Percentiles rank a stretch among this genome's conserved stretches.
Conservation (phyloP, 1,284 basidiomycete genomes). For the Schizophyllum commune region DNA sequence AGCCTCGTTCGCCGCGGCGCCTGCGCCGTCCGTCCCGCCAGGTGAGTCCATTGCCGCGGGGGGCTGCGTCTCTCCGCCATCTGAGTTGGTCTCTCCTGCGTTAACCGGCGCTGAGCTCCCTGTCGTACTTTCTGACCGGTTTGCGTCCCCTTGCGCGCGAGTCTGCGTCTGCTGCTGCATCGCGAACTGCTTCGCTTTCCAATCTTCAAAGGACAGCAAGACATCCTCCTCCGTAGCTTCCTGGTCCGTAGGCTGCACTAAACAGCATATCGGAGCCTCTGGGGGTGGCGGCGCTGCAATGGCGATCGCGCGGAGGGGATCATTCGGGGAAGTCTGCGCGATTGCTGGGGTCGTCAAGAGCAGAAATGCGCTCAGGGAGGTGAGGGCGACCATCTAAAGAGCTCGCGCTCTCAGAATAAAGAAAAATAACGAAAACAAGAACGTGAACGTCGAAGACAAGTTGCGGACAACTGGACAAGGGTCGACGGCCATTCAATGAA, state of each 20-base stretch:
- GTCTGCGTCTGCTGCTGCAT: slow-evolving; percentile 16
- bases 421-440: background rate
- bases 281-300: slow-evolving; percentile 37
- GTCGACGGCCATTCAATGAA: background rate
- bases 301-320: slow-evolving; percentile 53
- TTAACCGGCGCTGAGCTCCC: slow-evolving; percentile 3
- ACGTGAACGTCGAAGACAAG: background rate
- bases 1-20: background rate
- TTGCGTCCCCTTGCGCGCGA: slow-evolving; percentile 18
- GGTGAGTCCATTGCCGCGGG: slow-evolving; percentile 1
- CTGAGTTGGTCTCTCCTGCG: background rate
- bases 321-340: slow-evolving; percentile 39
- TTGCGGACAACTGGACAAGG: too few relatives aligned
- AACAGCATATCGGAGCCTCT: slow-evolving; percentile 57
- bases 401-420: background rate
- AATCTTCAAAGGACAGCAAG: slow-evolving; percentile 83
- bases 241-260: slow-evolving; percentile 43
- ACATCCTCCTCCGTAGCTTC: slow-evolving; percentile 53
- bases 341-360: background rate
- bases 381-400: background rate
- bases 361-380: background rate
- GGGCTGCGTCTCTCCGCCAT: slow-evolving; percentile 6
- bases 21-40: background rate
- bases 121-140: slow-evolving; percentile 9
- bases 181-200: slow-evolving; percentile 66